Percentiles rank a stretch among this genome's conserved stretches.
These are phyloP conservation scores for Malus hybrid DNA, from an alignment of 331 rosid species.

Conservation along the genomic window DNA sequence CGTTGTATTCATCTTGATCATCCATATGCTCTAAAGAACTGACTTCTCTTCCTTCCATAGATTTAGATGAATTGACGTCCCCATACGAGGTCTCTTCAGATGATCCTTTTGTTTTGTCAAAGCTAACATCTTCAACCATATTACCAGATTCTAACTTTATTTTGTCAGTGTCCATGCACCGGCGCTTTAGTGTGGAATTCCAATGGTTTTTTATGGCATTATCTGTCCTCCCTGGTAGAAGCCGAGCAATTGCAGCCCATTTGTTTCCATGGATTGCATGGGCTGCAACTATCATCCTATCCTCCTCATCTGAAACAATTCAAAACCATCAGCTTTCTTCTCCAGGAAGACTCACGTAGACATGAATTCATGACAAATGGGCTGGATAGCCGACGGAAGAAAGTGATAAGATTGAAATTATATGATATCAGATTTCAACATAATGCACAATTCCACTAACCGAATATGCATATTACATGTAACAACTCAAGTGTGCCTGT, in stretches of 20 bases:
- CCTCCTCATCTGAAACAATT: conserved; percentile 67
- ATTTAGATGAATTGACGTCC: conserved; percentile 47
- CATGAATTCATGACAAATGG: neutral
- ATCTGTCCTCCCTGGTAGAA: conserved; percentile 64
- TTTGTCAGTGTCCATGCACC: conserved; percentile 40
- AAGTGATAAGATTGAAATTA: neutral
- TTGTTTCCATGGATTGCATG: conserved; percentile 65
- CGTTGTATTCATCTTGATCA: conserved; percentile 31
- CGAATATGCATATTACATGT: neutral
- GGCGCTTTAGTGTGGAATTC: conserved; percentile 70
- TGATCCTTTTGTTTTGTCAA: conserved; percentile 54
- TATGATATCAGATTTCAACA: neutral
- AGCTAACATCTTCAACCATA: conserved; percentile 34
- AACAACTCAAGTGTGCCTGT: neutral
- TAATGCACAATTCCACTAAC: neutral
- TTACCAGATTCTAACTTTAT: conserved; percentile 32
- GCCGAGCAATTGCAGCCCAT: conserved; percentile 67
- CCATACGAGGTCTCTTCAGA: conserved; percentile 66
- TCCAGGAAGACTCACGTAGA: neutral
- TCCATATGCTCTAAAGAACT: conserved; percentile 29
- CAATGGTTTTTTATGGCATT: conserved; percentile 67
- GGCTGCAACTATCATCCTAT: conserved; percentile 63
- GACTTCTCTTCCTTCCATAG: conserved; percentile 41
- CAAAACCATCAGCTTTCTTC: neutral
- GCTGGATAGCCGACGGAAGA: neutral